Evolutionary conservation across 495 filamentous ascomycete species (phyloP).

Genomic region (Xylaria grammica): DNA sequence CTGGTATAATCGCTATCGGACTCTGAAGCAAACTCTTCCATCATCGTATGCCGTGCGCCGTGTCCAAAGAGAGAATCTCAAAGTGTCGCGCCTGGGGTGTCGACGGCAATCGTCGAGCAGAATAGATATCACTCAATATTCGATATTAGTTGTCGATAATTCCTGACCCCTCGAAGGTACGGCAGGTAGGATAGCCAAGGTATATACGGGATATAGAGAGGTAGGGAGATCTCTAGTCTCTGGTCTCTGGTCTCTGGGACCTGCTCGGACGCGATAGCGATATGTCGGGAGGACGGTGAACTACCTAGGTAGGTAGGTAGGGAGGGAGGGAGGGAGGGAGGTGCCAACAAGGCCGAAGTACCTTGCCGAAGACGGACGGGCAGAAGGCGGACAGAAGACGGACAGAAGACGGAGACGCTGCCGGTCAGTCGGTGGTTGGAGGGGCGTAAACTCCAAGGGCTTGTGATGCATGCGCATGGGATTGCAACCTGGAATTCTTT

Average conservation of each 20-base stretch:
- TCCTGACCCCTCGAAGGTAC: not conserved
- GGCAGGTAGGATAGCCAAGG: not conserved
- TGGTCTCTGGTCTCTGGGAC: too few relatives aligned
- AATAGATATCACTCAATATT: too few relatives aligned
- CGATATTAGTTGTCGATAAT: not conserved
- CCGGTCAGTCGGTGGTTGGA: too few relatives aligned
- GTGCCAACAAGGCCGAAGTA: too few relatives aligned
- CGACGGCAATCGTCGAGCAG: conserved; percentile 1
- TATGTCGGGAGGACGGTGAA: too few relatives aligned
- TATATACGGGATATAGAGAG: too few relatives aligned
- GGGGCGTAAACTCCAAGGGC: not conserved
- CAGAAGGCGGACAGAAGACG: too few relatives aligned
- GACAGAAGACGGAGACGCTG: too few relatives aligned
- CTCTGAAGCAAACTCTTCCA: conserved; percentile 98
- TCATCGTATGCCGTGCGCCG: conserved; percentile 32
- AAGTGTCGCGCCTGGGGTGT: not conserved
- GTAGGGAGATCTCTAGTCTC: too few relatives aligned
- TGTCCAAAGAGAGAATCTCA: not conserved
- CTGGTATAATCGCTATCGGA: conserved; percentile 99
- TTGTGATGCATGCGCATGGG: not conserved
- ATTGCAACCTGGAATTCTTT: not conserved
- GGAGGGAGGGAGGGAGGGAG: not conserved
- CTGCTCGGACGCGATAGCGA: too few relatives aligned
- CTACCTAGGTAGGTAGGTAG: not conserved
- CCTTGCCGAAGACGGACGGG: not conserved